Evolutionary conservation across 768 basidiomycete species (phyloP), one percentile per base, ranked within the genome.

Genomic region (Boletus vinaceobasis): DNA sequence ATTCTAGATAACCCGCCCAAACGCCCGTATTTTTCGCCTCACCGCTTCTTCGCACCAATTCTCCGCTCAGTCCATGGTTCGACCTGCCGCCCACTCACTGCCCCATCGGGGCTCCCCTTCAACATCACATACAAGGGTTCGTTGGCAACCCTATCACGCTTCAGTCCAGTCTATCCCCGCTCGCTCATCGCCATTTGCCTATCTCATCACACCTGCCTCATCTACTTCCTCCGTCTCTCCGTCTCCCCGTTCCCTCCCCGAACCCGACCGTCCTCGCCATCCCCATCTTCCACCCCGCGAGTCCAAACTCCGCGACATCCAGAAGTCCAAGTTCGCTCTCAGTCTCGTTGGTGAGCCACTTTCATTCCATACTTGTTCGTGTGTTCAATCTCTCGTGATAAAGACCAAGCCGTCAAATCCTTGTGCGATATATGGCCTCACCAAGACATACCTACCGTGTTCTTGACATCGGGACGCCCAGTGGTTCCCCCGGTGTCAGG

Each of bases 401-500:
- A 68, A 91, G 89, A 91, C 75, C 86, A 88, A 81, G 84, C 89
- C 37, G 84, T 90, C 56, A 87, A 84, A 63, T 85, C 83, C 4
- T 70, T 92, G 51, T 84, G 80, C 65, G 88, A 91, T 60, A 87
- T 89, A 71, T 92, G 90, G 90, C 84, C 78, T 36, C 83, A 84
- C 2, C 83, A 90, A 64, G 83, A 88, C 63, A 85, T 91, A 27
- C 88, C 90, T 1, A 45, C 65, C 26, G 77, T 79, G 15, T 90
- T 84, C 66, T 60, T 78, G 53, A 71, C 75, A 55, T 73, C 61
- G 57, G 68, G 60, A 54, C 73, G 53, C 58, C 68, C 63, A 60
- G 61, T 58, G 52, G 61, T 65, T 48, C 36, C 59, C 33, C 43
- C 64, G 42, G 17, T 53, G 39, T 56, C 57, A 23, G 44, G 32